These are phyloP conservation scores for Coemansia sp. DNA, from an alignment of 192 early-diverging fungal species.

Conservation along the genomic window DNA sequence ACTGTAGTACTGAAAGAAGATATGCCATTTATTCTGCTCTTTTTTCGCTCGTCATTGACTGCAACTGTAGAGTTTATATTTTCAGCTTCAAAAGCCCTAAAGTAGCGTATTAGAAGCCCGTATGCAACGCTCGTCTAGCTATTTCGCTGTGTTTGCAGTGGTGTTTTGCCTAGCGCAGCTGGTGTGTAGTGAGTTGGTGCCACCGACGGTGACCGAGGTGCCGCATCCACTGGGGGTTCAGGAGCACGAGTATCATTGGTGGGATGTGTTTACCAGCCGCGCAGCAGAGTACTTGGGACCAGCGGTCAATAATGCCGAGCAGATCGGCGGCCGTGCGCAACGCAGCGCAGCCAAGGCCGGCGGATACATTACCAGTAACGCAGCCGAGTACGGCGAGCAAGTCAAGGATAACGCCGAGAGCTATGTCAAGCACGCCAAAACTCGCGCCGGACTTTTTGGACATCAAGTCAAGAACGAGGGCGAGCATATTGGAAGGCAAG, in stretches of 20 bases:
- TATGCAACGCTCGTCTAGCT: not conserved
- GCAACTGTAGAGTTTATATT: constrained; percentile 10
- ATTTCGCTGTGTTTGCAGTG: not conserved
- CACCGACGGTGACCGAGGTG: constrained; percentile 18
- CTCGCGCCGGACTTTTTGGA: not conserved
- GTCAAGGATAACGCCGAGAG: constrained; percentile 8
- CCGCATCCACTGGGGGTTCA: not conserved
- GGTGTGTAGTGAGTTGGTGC: constrained; percentile 17
- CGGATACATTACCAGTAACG: constrained; percentile 21
- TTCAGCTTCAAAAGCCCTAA: constrained; percentile 11
- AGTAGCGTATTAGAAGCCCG: not conserved
- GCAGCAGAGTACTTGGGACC: constrained; percentile 22
- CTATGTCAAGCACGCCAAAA: not conserved
- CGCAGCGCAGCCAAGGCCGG: constrained; percentile 12
- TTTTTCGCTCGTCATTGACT: constrained; percentile 4
- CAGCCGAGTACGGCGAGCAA: constrained; percentile 13
- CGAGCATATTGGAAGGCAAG: not conserved
- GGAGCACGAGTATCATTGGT: constrained; percentile 37
- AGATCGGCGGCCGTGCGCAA: constrained; percentile 11
- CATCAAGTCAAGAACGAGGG: not conserved
- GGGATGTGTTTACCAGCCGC: constrained; percentile 36
- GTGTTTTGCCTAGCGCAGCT: not conserved
- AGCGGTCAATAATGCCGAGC: constrained; percentile 15
- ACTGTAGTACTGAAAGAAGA: not conserved
- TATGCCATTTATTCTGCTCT: constrained; percentile 12